A percentile compares a stretch with the other conserved stretches of the same genome.
These are phyloP conservation scores for Strobilomyces echinocephalus DNA, from an alignment of 768 basidiomycete species.

Conservation along the genomic window DNA sequence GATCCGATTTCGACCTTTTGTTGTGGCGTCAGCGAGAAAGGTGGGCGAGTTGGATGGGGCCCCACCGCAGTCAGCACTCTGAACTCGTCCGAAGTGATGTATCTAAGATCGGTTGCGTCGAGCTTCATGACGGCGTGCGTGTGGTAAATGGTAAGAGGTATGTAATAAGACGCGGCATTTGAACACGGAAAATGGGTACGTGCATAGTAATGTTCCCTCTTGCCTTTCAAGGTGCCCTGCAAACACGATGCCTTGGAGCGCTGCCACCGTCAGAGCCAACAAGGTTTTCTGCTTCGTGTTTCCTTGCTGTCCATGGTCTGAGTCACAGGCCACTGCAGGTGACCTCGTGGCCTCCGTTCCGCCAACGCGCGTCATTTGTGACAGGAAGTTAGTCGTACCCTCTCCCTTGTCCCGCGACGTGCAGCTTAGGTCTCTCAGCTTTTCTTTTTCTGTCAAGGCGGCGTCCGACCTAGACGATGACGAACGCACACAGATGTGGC, in stretches of 20 bases:
- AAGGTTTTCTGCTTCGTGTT: conserved; percentile 24
- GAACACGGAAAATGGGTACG: too few relatives aligned
- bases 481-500: conserved; percentile 48
- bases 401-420: background rate
- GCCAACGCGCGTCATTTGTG: conserved; percentile 3
- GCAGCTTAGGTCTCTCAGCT: conserved; percentile 7
- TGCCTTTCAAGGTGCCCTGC: background rate
- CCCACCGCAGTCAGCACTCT: conserved; percentile 89
- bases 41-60: background rate
- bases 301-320: background rate
- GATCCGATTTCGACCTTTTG: conserved; percentile 94
- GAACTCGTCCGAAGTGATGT: conserved; percentile 89
- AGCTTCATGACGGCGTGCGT: conserved; percentile 62
- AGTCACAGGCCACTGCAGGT: conserved; percentile 18
- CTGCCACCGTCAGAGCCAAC: conserved; percentile 29
- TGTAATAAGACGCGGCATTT: background rate
- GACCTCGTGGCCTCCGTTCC: conserved; percentile 19
- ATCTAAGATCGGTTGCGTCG: conserved; percentile 91
- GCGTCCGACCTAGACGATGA: conserved; percentile 32
- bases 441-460: conserved; percentile 21
- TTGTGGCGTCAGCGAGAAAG: background rate
- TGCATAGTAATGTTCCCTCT: too few relatives aligned
- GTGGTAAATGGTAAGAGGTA: conserved; percentile 2
- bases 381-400: conserved; percentile 13
- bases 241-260: conserved; percentile 15